Evolutionary conservation across 805 yeast species (phyloP).

Genomic region (Deakozyma indianensis): DNA sequence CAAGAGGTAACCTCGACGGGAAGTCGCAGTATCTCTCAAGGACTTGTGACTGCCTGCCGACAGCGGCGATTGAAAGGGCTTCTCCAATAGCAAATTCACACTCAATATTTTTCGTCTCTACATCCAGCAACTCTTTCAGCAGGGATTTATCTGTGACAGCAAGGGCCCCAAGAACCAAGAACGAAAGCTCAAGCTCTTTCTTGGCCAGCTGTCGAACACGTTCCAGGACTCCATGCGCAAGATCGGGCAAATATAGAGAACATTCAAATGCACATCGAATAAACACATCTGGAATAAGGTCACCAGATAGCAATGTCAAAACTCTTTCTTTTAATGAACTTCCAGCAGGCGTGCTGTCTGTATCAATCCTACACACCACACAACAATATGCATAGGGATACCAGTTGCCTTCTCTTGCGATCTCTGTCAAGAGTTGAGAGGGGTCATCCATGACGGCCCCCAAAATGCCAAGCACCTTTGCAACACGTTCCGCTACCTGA

Average conservation of each 20-base stretch:
- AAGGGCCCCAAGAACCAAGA: slow-evolving; percentile 40
- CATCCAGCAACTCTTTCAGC: slow-evolving; percentile 36
- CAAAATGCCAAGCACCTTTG: neutral
- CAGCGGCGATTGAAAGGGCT: slow-evolving; percentile 53
- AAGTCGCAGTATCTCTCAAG: slow-evolving; percentile 37
- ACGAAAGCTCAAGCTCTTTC: slow-evolving; percentile 45
- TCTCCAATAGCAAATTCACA: slow-evolving; percentile 71
- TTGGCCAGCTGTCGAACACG: slow-evolving; percentile 16
- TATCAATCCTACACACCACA: neutral
- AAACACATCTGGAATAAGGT: neutral
- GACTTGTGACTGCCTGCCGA: slow-evolving; percentile 60
- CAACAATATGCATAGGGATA: neutral
- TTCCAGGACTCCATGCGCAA: neutral
- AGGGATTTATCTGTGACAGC: slow-evolving; percentile 27
- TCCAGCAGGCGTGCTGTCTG: neutral
- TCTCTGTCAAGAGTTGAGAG: neutral
- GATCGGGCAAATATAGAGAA: neutral
- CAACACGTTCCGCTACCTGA: neutral
- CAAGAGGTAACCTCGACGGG: neutral
- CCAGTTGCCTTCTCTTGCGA: neutral
- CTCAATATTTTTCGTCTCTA: slow-evolving; percentile 65
- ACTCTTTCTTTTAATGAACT: neutral
- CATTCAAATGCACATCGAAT: neutral
- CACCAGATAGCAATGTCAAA: neutral
- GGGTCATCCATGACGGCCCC: neutral